Evolutionary conservation across 768 basidiomycete species (phyloP).

Genomic region (Boletellus ananiceps): DNA sequence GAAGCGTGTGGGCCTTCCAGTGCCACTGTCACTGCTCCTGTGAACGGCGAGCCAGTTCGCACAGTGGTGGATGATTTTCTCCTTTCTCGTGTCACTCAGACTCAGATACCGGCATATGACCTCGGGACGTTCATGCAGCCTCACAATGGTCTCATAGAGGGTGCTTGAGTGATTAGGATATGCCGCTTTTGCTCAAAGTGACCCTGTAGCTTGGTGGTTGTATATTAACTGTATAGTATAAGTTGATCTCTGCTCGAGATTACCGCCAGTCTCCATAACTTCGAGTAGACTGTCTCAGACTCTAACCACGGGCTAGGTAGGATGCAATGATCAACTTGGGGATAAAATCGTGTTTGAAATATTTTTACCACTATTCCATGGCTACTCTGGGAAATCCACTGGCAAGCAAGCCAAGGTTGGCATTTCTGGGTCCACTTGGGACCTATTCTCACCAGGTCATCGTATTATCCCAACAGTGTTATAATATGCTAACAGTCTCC

Average conservation of each 20-base stretch:
- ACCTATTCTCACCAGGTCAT: constrained; percentile 67
- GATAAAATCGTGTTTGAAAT: constrained; percentile 5
- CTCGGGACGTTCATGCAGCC: constrained; percentile 10
- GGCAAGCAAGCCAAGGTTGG: constrained; percentile 31
- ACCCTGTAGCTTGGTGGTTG: neutral
- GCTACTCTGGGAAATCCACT: neutral
- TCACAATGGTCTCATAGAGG: constrained; percentile 1
- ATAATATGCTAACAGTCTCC: constrained; percentile 20
- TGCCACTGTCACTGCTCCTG: constrained; percentile 1
- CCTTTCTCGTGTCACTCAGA: constrained; percentile 9
- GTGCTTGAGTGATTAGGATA: constrained; percentile 1
- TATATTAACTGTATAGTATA: constrained; percentile 1
- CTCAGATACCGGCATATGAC: constrained; percentile 6
- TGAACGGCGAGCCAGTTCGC: constrained; percentile 3
- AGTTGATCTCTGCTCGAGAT: neutral
- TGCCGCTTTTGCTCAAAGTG: neutral
- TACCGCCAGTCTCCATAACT: neutral
- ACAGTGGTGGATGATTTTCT: constrained; percentile 9
- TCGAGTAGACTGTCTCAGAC: neutral
- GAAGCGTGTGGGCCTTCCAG: constrained; percentile 6
- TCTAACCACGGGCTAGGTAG: neutral
- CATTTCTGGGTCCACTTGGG: constrained; percentile 63
- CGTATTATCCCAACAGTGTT: neutral
- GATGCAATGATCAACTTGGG: constrained; percentile 3
- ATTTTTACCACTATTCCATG: constrained; percentile 10